A percentile compares a stretch with the other conserved stretches of the same genome.
These are phyloP conservation scores for Alternaria dauci DNA, from an alignment of 2,329 filamentous ascomycete genomes.

Conservation along the genomic window DNA sequence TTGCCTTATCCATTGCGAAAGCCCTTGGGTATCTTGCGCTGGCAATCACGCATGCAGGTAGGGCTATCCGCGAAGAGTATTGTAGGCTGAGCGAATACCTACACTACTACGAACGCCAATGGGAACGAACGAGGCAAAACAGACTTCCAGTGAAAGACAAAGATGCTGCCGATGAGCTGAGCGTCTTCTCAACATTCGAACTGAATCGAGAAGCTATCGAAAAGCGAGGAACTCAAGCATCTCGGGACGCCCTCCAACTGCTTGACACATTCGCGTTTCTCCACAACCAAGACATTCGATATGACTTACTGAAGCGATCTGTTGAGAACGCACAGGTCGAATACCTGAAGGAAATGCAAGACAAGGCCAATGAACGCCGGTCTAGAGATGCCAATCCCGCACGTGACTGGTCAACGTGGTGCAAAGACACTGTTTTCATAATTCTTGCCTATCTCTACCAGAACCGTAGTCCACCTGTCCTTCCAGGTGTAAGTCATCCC, in stretches of 20 bases:
- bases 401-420: slow-evolving; percentile 5
- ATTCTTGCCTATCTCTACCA: slow-evolving; percentile 3
- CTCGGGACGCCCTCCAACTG: slow-evolving; percentile 4
- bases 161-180: slow-evolving; percentile 6
- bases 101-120: slow-evolving; percentile 20
- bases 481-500: too few species aligned
- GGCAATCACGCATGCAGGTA: slow-evolving; percentile 35
- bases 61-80: slow-evolving; percentile 25
- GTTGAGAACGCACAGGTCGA: not conserved
- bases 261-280: slow-evolving; percentile 11
- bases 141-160: slow-evolving; percentile 3
- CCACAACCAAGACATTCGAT: slow-evolving; percentile 7
- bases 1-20: not conserved
- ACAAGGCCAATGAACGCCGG: too few species aligned
- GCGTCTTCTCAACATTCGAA: slow-evolving; percentile 6
- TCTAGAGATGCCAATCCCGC: not conserved
- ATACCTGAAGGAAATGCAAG: too few species aligned
- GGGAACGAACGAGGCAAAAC: slow-evolving; percentile 19
- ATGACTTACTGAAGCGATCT: slow-evolving; percentile 3
- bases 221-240: not conserved
- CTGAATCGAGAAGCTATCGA: slow-evolving; percentile 7
- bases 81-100: slow-evolving; percentile 31
- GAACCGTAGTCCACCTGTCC: not conserved
- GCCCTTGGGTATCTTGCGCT: slow-evolving; percentile 34
- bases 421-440: slow-evolving; percentile 3